These are phyloP conservation scores for Stereum hirsutum DNA, from an alignment of 1,284 basidiomycete genomes.

Conservation along the genomic window DNA sequence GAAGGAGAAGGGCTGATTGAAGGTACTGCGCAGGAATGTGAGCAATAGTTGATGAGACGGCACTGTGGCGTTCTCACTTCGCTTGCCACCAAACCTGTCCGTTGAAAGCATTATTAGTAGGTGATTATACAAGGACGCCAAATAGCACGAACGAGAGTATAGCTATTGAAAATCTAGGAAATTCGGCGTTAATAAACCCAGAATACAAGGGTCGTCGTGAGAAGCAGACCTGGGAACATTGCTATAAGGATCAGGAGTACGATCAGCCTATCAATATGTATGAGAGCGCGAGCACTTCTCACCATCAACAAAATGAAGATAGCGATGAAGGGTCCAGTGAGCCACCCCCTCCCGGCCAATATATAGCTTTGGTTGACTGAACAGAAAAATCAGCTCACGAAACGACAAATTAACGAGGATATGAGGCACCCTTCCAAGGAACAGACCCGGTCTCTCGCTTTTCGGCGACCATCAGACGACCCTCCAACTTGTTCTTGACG, in stretches of 20 bases:
- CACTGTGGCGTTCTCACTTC: conserved; percentile 29
- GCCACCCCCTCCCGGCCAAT: conserved; percentile 47
- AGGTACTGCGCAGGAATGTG: conserved; percentile 27
- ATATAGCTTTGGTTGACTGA: conserved; percentile 69
- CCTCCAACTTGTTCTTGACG: conserved; percentile 37
- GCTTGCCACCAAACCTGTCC: conserved; percentile 75
- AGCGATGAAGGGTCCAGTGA: conserved; percentile 51
- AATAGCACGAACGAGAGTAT: too few species aligned
- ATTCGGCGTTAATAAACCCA: too few species aligned
- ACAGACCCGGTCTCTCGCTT: conserved; percentile 60
- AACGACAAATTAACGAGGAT: too few species aligned
- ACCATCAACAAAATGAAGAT: conserved; percentile 61
- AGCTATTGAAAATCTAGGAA: too few species aligned
- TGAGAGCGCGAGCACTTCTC: conserved; percentile 21
- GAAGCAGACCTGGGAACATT: too few species aligned
- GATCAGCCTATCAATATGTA: too few species aligned
- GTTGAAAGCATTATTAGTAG: too few species aligned
- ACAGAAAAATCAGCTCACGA: too few species aligned
- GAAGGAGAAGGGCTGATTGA: conserved; percentile 40
- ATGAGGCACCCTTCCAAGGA: conserved; percentile 39
- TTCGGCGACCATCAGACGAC: conserved; percentile 54
- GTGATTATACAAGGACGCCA: too few species aligned
- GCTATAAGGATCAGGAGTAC: too few species aligned
- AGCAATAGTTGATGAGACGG: not conserved
- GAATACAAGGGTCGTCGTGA: too few species aligned